Base-by-base conservation (phyloP, 164 flowering plant genomes). In the Nymphaea thermarum region DNA sequence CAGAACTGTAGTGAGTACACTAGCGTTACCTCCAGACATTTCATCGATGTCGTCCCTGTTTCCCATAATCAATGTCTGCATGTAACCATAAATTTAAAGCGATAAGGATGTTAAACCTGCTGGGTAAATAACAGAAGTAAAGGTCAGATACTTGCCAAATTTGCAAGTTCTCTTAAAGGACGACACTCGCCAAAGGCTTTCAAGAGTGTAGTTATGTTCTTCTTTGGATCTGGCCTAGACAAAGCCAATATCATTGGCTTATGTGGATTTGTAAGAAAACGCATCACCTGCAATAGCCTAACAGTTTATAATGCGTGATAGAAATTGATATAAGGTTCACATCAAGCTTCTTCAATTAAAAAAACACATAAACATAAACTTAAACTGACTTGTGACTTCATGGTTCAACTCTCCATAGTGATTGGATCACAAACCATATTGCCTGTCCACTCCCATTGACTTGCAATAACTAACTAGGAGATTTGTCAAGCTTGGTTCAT, bases 151-250 rank as follows among this genome's bases (percentile, higher is more conserved):
- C 91, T 80, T 82, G 91, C 98, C 71, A 93, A 93, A 80, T 93
- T 93, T 55, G 98, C 96, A 59, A 93, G 89, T 69, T 93, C 98
- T 76, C 97, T 78, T 62, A 93, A 66, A 4, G 94, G 84, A 4
- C 90, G 87, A 65, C 97, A 85, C 75, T 91, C 98, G 65, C 98
- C 97, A 80, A 91, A 93, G 47, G 98, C 96, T 77, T 88, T 91
- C 74, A 93, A 69, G 18, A 93, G 91, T 16, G 97, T 93, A 44
- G 97, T 93, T 62, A 93, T 67, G 69, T 93, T 93, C 80, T 93
- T 93, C 71, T 93, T 93, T 4, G 98, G 97, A 71, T 93, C 97
- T 6, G 98, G 97, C 66, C 98, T 84, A 47, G 97, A 87, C 53
- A 93, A 80, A 63, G 98, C 98, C 69, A 93, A 76, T 71, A 93